A percentile compares a stretch with the other conserved stretches of the same genome.
Conservation (phyloP, 192 early-diverging fungal species). For the Coemansia sp. region DNA sequence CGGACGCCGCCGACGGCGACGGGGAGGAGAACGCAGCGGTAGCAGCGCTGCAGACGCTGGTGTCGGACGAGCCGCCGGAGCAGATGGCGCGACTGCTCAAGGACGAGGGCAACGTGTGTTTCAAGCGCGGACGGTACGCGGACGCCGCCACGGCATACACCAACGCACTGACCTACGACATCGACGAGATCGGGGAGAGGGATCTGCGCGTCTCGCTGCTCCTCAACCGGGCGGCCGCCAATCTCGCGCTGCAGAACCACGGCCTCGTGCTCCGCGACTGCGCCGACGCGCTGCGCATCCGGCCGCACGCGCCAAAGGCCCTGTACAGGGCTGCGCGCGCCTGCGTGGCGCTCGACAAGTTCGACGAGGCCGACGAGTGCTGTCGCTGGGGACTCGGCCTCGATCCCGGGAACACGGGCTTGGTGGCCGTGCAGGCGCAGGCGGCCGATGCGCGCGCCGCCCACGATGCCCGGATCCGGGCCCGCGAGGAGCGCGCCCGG, state of each 20-base stretch:
- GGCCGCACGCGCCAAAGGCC: slow-evolving; percentile 87
- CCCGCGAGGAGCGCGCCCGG: slow-evolving; percentile 38
- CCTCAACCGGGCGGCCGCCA: slow-evolving; percentile 89
- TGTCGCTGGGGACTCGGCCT: slow-evolving; percentile 71
- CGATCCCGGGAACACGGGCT: slow-evolving; percentile 62
- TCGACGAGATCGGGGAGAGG: slow-evolving; percentile 61
- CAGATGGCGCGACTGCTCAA: slow-evolving; percentile 92
- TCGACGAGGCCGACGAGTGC: slow-evolving; percentile 83
- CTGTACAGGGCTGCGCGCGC: slow-evolving; percentile 89
- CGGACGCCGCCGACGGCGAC: slow-evolving; percentile 56
- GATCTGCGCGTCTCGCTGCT: slow-evolving; percentile 79
- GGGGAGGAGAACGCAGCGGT: slow-evolving; percentile 73
- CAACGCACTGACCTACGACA: slow-evolving; percentile 74
- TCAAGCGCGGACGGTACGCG: slow-evolving; percentile 72
- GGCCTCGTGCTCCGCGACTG: slow-evolving; percentile 89
- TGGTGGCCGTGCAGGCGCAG: slow-evolving; percentile 39
- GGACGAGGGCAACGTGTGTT: slow-evolving; percentile 93
- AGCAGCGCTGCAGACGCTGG: slow-evolving; percentile 78
- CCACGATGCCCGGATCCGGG: slow-evolving; percentile 21
- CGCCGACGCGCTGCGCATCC: slow-evolving; percentile 69
- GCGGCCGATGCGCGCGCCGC: slow-evolving; percentile 13
- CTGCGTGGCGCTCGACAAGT: slow-evolving; percentile 73
- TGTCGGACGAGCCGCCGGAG: slow-evolving; percentile 92
- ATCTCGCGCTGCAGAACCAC: slow-evolving; percentile 86
- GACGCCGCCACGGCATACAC: slow-evolving; percentile 88